A percentile compares a stretch with the other conserved stretches of the same genome.
Conservation (phyloP, 106 monocot genomes). For the Allium fistulosum region DNA sequence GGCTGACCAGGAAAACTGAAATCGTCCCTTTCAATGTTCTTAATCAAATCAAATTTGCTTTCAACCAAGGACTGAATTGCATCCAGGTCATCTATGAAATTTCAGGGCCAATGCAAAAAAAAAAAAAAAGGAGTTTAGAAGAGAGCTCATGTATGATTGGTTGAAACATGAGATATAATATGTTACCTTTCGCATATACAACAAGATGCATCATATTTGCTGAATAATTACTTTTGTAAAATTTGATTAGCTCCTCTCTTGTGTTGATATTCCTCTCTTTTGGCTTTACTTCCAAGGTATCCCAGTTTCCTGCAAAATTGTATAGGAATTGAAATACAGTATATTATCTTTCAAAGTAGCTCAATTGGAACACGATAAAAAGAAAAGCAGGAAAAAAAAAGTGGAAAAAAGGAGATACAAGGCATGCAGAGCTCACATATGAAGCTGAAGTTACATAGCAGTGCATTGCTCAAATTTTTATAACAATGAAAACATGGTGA, state of each 20-base stretch:
- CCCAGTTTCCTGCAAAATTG: constrained; percentile 68
- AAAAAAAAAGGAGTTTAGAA: not conserved
- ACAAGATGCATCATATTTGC: constrained; percentile 96
- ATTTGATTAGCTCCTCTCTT: constrained; percentile 66
- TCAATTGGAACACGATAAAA: not conserved
- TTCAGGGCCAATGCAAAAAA: not conserved
- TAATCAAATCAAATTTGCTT: constrained; percentile 54
- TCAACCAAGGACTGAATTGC: constrained; percentile 66
- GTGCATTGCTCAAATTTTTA: not conserved
- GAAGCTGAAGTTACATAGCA: not conserved
- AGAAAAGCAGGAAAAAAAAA: no score
- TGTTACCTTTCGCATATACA: constrained; percentile 83
- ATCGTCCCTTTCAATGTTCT: constrained; percentile 35
- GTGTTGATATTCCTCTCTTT: constrained; percentile 80
- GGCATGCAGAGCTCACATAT: not conserved
- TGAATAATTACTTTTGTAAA: constrained; percentile 77
- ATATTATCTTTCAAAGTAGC: not conserved
- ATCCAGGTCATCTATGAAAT: constrained; percentile 61
- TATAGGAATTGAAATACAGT: not conserved
- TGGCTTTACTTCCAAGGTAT: constrained; percentile 74
- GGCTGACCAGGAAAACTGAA: constrained; percentile 65
- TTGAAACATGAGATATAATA: not conserved
- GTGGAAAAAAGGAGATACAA: not conserved
- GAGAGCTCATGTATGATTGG: not conserved
- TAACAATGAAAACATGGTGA: not conserved